phyloP scores from a whole-genome alignment of 179 eudicot genomes.

The Vitellaria paradoxa region DNA sequence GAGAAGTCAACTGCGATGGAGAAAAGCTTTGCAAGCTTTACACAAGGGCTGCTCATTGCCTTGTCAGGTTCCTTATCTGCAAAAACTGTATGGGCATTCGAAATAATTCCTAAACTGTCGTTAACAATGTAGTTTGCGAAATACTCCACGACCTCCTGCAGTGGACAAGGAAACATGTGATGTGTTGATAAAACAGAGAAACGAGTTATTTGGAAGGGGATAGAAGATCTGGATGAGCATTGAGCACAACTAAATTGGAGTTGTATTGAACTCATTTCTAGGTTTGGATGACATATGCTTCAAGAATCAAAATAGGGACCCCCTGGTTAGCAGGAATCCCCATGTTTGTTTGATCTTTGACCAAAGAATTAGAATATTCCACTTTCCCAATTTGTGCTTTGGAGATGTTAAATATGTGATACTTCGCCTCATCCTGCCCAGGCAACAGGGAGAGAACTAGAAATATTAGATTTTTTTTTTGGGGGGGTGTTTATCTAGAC shows the following conservation, averaged over 20 bases:
- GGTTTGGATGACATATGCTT: too few relatives aligned
- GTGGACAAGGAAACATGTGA: not conserved
- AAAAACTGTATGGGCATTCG: constrained; percentile 80
- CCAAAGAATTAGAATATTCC: too few relatives aligned
- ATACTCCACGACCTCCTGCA: constrained; percentile 76
- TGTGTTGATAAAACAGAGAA: not conserved
- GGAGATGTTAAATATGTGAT: too few relatives aligned
- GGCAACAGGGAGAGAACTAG: too few relatives aligned
- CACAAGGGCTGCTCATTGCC: constrained; percentile 60
- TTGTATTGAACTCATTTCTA: not conserved
- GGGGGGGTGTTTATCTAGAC: too few relatives aligned
- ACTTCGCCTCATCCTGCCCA: too few relatives aligned
- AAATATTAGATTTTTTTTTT: too few relatives aligned
- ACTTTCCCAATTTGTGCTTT: too few relatives aligned
- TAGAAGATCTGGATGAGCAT: not conserved
- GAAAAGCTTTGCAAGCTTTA: constrained; percentile 66
- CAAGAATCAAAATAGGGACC: too few relatives aligned
- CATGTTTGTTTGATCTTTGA: too few relatives aligned
- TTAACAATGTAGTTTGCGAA: constrained; percentile 78
- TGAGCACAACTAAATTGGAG: not conserved
- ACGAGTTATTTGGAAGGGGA: not conserved
- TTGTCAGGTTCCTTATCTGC: constrained; percentile 52
- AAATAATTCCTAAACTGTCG: constrained; percentile 80
- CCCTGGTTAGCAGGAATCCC: too few relatives aligned
- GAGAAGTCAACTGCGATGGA: constrained; percentile 88